Base-by-base conservation (phyloP, 1,284 basidiomycete genomes). In the Lignosus rhinocerotis region DNA sequence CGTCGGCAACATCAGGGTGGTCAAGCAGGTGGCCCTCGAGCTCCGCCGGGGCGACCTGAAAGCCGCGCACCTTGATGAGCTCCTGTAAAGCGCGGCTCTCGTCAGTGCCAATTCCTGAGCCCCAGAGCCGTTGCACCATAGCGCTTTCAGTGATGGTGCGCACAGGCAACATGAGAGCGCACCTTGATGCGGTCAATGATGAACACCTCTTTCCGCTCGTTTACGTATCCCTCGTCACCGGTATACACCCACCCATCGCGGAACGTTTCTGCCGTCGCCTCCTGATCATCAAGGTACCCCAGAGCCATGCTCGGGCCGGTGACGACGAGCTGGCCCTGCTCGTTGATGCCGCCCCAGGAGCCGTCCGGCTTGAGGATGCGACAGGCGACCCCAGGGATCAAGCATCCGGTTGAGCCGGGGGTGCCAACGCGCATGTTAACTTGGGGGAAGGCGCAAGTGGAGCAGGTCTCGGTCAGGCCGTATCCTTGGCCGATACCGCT, bases 1-100 rank as follows among this genome's bases (percentile, higher is more conserved):
- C 67, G 59, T 68, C 67, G 62, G 88, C 89, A 39, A 68, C 51
- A 55, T 68, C 67, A 11, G 77, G 76, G 62, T 91, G 88, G 70
- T 85, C 68, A 59, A 94, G 77, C 32, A 94, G 74, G 70, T 90
- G 88, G 0, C 89, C 74, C 61, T 75, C 73, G 11, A 77, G 68
- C 55, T 75, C 72, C 8, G 74, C 72, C 1, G 72, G 71, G 45
- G 75, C 75, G n/a, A 86, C 82, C 70, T 89, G 85, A 67, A 85
- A 87, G 1, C 86, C 87, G 65, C 76, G 79, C 59, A 88, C 86
- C 76, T 85, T 85, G 70, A 86, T 77, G 30, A 85, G 81, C 75
- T 85, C 83, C 83, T 84, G 56, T 11, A 47, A 16, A 9, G 16
- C 33, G 19, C 16, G 14, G n/a, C n/a, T n/a, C n/a, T 6, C n/a